These are phyloP conservation scores for Fistulinella cinereoalba DNA, from an alignment of 1,284 basidiomycete genomes.

Conservation along the genomic window DNA sequence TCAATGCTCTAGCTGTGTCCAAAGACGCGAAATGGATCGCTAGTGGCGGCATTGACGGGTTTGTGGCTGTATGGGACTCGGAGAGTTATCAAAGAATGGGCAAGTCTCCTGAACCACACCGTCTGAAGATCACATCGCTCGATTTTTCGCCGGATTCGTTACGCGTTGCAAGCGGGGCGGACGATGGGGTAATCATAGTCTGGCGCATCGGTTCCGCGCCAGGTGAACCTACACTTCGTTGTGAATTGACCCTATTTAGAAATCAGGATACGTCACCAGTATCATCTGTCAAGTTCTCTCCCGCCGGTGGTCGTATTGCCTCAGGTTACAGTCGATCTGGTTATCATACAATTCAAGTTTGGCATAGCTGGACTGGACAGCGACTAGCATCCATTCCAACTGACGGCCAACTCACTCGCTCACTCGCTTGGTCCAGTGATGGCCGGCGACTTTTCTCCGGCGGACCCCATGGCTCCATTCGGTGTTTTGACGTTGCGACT, in stretches of 20 bases:
- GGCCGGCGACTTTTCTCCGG: constrained; percentile 6
- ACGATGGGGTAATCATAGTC: constrained; percentile 19
- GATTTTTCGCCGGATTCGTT: constrained; percentile 10
- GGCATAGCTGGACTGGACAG: constrained; percentile 10
- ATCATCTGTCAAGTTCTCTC: constrained; percentile 17
- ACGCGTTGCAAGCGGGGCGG: constrained; percentile 2
- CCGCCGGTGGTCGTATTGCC: constrained; percentile 10
- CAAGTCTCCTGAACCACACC: background rate
- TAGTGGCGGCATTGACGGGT: background rate
- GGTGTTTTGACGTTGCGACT: constrained; percentile 3
- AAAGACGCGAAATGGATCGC: background rate
- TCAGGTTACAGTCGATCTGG: constrained; percentile 1
- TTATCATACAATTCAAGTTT: constrained; percentile 7
- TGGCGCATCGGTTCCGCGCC: constrained; percentile 6
- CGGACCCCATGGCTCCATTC: constrained; percentile 1
- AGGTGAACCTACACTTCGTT: background rate
- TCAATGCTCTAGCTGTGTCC: background rate
- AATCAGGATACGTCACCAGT: background rate
- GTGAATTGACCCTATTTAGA: background rate
- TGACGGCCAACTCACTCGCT: background rate
- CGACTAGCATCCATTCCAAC: background rate
- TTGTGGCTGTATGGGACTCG: background rate
- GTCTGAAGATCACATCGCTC: constrained; percentile 1
- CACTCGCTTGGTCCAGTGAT: constrained; percentile 13
- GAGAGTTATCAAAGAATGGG: background rate